Evolutionary conservation across 352 stramenopile species (phyloP).

Genomic region (Phytopythium mirpurense): DNA sequence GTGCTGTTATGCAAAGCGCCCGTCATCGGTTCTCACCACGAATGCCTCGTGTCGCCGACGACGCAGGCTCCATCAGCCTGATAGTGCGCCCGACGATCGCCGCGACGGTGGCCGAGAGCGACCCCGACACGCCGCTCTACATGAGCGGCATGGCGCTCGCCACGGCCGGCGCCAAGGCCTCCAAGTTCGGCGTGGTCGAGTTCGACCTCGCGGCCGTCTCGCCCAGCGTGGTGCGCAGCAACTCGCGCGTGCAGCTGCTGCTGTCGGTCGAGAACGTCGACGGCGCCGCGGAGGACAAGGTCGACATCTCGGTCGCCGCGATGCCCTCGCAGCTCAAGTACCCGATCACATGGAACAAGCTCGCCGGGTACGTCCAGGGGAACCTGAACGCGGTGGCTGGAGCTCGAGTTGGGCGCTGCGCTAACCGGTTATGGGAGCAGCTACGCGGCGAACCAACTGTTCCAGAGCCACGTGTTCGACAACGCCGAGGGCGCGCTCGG

Average conservation of each 20-base stretch:
- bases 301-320: conserved; percentile 47
- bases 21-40: background rate
- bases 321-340: conserved; percentile 42
- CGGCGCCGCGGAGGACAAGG: conserved; percentile 30
- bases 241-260: conserved; percentile 67
- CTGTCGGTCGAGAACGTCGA: conserved; percentile 70
- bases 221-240: conserved; percentile 48
- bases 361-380: conserved; percentile 20
- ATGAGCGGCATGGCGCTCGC: conserved; percentile 41
- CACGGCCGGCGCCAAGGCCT: conserved; percentile 33
- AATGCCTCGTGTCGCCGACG: too few relatives aligned
- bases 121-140: conserved; percentile 41
- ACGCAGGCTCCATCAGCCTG: conserved; percentile 35
- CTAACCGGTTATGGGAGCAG: background rate
- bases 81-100: conserved; percentile 57
- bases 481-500: conserved; percentile 42
- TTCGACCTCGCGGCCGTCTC: conserved; percentile 67
- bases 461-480: conserved; percentile 37
- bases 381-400: background rate
- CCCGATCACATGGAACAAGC: conserved; percentile 60
- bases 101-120: conserved; percentile 44
- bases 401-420: too few relatives aligned
- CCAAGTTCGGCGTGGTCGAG: conserved; percentile 62
- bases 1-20: too few relatives aligned
- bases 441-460: conserved; percentile 18